Base-by-base conservation (phyloP, 2,329 filamentous ascomycete genomes). In the Trichoderma afroharzianum region DNA sequence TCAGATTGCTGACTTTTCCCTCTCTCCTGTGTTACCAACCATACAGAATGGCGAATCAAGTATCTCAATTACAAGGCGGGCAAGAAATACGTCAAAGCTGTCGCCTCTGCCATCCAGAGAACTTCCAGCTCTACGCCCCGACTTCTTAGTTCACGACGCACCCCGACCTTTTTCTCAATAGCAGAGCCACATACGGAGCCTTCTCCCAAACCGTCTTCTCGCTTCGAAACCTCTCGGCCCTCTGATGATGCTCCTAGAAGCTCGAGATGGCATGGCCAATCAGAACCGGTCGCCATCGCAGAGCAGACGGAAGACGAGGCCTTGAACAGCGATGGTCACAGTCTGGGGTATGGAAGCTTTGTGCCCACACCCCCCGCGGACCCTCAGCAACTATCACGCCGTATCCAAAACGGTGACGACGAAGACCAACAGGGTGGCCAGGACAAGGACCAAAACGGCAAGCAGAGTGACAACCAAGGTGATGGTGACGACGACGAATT, bases 61-160 rank as follows among this genome's bases (percentile, higher is more conserved):
- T 98, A 98, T 81, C 88, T 98, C 76, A 90, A 98, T 82, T 98
- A 98, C 86, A 97, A 97, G 87, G 90, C 90, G 71, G 95, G 94
- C 73, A 98, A 98, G 84, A 98, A 98, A 83, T 92, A 94, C 79
- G 87, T 98, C 81, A 98, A 98, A 82, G 90, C 90, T 71, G 91
- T 98, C 67, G 83, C 87, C 28, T 88, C 92, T 73, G 93, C 94
- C 72, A 87, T 96, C 73, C 86, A 88, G 83, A 82, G 89, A 83
- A 81, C 88, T 79, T 58, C 63, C 18, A 84, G 87, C 72, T 81
- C 84, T 72, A 87, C 88, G 0, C 88, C 90, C 11, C 75, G 76
- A 33, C 79, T 82, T 21, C 76, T 76, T 43, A 79, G 82, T 26
- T 72, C 79, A 21, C 80, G 77, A 63, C 77, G 78, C 39, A 79